These are phyloP conservation scores for Coniochaeta ligniaria DNA, from an alignment of 2,329 filamentous ascomycete genomes.

Conservation along the genomic window DNA sequence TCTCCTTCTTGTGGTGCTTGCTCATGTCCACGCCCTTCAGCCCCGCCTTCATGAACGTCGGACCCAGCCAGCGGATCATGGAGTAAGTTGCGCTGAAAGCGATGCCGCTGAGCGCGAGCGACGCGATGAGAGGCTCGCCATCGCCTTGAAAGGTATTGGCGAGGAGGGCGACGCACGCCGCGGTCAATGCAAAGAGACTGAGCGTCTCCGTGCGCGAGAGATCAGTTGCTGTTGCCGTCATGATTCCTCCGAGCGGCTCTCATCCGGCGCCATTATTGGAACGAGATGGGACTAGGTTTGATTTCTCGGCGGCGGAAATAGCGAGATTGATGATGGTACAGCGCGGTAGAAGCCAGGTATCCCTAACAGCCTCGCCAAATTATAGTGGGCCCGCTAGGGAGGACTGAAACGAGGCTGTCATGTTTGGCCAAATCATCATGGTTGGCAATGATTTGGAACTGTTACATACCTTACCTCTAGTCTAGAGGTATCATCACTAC, in stretches of 20 bases:
- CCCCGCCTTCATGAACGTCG: conserved; percentile 80
- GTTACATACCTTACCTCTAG: too few relatives aligned
- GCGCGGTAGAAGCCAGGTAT: neutral
- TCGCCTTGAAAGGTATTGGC: conserved; percentile 76
- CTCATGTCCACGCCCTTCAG: conserved; percentile 86
- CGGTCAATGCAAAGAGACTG: conserved; percentile 53
- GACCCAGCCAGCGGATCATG: conserved; percentile 88
- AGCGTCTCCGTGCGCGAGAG: conserved; percentile 49
- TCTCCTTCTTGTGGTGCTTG: conserved; percentile 61
- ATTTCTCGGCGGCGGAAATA: neutral
- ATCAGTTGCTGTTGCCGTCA: conserved; percentile 22
- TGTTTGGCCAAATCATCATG: neutral
- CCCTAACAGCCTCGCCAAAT: neutral
- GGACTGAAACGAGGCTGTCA: neutral
- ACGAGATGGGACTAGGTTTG: neutral
- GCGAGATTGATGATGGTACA: neutral
- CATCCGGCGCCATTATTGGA: neutral
- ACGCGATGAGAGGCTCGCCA: conserved; percentile 83
- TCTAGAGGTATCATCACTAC: too few relatives aligned
- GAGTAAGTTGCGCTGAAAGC: conserved; percentile 78
- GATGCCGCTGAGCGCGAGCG: conserved; percentile 76
- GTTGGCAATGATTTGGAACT: neutral
- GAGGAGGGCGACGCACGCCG: conserved; percentile 66
- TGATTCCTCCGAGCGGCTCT: conserved; percentile 2
- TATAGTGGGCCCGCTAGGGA: neutral